Evolutionary conservation across 306 rosid genomes (phyloP).

Genomic region (Vicia sativa): DNA sequence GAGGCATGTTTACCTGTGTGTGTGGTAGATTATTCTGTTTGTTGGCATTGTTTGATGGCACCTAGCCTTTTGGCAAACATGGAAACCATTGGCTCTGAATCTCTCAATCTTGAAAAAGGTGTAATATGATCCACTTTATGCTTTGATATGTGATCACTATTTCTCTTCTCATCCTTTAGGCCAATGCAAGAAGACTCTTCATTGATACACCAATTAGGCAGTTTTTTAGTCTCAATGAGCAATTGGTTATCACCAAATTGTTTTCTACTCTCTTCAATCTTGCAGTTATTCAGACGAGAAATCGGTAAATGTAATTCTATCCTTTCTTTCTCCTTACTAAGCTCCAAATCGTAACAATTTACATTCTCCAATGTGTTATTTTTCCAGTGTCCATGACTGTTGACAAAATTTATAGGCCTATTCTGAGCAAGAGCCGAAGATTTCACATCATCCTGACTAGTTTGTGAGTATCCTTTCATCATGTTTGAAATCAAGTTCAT

Average conservation of each 20-base stretch:
- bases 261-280: slow-evolving; percentile 38
- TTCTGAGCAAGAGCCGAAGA: slow-evolving; percentile 46
- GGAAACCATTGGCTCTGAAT: slow-evolving; percentile 61
- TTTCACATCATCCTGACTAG: slow-evolving; percentile 50
- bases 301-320: no score
- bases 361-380: slow-evolving; percentile 18
- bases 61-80: slow-evolving; percentile 74
- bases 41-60: slow-evolving; percentile 59
- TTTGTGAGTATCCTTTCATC: slow-evolving; percentile 63
- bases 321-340: no score
- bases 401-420: slow-evolving; percentile 39
- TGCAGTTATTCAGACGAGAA: slow-evolving; percentile 15
- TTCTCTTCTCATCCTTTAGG: slow-evolving; percentile 33
- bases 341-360: no score
- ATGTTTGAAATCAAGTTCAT: slow-evolving; percentile 81
- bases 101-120: slow-evolving; percentile 43
- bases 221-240: slow-evolving; percentile 41
- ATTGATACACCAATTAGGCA: slow-evolving; percentile 35
- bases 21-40: slow-evolving; percentile 34
- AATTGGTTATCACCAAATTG: slow-evolving; percentile 39
- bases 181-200: slow-evolving; percentile 36
- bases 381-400: slow-evolving; percentile 48
- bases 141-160: slow-evolving; percentile 41
- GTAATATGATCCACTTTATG: slow-evolving; percentile 31
- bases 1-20: slow-evolving; percentile 27